A percentile compares a stretch with the other conserved stretches of the same genome.
Conservation (phyloP, 768 basidiomycete species). For the Pulveroboletus sp. region DNA sequence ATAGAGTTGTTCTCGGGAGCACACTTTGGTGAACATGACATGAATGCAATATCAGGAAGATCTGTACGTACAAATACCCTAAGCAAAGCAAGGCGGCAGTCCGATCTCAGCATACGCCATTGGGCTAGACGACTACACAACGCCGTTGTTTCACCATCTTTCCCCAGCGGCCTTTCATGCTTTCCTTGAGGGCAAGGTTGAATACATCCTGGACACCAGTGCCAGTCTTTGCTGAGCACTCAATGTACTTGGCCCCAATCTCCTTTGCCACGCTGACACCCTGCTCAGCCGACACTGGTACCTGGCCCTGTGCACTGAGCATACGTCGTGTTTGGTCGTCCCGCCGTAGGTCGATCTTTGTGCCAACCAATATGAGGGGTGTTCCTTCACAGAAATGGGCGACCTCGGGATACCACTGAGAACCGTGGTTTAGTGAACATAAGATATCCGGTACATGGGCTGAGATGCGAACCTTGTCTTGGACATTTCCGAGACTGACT, state of each 20-base stretch:
- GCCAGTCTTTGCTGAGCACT: conserved; percentile 94
- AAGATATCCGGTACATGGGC: not conserved
- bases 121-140: conserved; percentile 56
- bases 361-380: conserved; percentile 87
- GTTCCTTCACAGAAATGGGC: conserved; percentile 89
- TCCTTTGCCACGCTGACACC: conserved; percentile 83
- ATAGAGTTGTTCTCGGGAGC: conserved; percentile 10
- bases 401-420: conserved; percentile 89
- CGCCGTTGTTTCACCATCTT: conserved; percentile 64
- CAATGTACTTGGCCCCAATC: conserved; percentile 89
- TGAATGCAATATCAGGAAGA: conserved; percentile 24
- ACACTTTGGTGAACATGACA: conserved; percentile 5
- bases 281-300: conserved; percentile 77
- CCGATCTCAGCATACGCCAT: conserved; percentile 10
- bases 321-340: conserved; percentile 85
- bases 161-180: conserved; percentile 75
- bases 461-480: conserved; percentile 63
- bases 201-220: conserved; percentile 90
- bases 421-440: conserved; percentile 9
- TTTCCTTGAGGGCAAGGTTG: conserved; percentile 81
- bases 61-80: conserved; percentile 30
- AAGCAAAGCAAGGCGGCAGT: conserved; percentile 8
- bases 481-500: conserved; percentile 83
- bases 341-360: conserved; percentile 85
- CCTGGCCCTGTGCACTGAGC: conserved; percentile 84